Base-by-base conservation (phyloP, 805 yeast genomes). In the Barnettozyma populi region DNA sequence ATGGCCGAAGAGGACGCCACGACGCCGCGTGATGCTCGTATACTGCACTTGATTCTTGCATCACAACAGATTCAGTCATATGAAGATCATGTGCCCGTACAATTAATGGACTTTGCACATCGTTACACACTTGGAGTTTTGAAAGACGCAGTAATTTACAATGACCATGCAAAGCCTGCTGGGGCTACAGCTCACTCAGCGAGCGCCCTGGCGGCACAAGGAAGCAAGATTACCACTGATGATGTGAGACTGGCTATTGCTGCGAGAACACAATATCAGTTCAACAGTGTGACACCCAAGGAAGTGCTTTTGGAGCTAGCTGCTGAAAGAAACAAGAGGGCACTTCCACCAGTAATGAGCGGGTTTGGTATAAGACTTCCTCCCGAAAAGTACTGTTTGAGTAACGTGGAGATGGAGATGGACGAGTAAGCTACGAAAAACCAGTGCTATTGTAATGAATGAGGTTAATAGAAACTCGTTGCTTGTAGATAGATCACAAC, bases 101-200 rank as follows among this genome's bases (percentile, higher is more conserved):
- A 94, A 64, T 73, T 94, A 49, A 89, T 95, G 96, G 99, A 94
- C 64, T 94, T 94, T 71, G 98, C 99, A 13, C 84, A 87, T 67
- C 67, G 83, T 52, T 94, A 94, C 72, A 89, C 99, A 5, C 75
- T 84, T 21, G 84, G 90, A 5, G 85, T 94, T 3, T 68, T 95
- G 49, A 86, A 86, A 59, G 99, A 95, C 64, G 97, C 99, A 0
- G 76, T 87, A 45, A 73, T 86, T 2, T 94, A 90, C 66, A 84
- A 82, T 52, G 99, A 94, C 63, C 96, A 94, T n/a, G 25, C 50
- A 4, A 44, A 32, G 24, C 48, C 25, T 8, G 21, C 32, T 21
- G 46, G 47, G 6, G n/a, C 38, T 5, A 10, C 24, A 59, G 81
- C 87, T 11, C 79, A 63, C 50, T 50, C 71, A 5, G 73, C 69